These are phyloP conservation scores for Wallacemonas sp. DNA, from an alignment of 208 protist species.

Conservation along the genomic window DNA sequence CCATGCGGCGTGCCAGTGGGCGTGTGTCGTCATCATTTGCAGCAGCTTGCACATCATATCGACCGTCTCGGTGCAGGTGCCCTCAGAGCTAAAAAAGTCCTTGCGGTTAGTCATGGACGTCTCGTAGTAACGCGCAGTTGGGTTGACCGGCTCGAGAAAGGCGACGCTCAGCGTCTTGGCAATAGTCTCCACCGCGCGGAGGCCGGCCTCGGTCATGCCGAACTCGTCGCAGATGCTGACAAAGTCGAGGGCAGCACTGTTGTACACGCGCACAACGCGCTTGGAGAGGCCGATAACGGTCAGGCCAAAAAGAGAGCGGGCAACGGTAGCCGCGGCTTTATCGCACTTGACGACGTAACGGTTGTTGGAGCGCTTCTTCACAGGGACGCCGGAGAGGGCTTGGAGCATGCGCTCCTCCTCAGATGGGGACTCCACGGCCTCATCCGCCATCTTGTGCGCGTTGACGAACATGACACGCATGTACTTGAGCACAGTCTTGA, in stretches of 20 bases:
- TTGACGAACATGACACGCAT: constrained; percentile 41
- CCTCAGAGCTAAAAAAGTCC: constrained; percentile 53
- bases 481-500: constrained; percentile 44
- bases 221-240: constrained; percentile 58
- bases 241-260: constrained; percentile 51
- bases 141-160: constrained; percentile 35
- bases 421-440: constrained; percentile 26
- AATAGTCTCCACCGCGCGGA: constrained; percentile 35
- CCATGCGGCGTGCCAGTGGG: constrained; percentile 53
- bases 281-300: constrained; percentile 65
- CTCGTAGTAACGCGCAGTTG: constrained; percentile 16
- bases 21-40: constrained; percentile 37
- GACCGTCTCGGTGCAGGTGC: constrained; percentile 37
- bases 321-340: constrained; percentile 28
- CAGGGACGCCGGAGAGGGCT: constrained; percentile 53
- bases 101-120: constrained; percentile 35
- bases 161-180: constrained; percentile 47
- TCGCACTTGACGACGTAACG: constrained; percentile 59
- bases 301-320: constrained; percentile 47
- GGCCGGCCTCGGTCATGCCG: constrained; percentile 39
- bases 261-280: constrained; percentile 66
- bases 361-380: constrained; percentile 45
- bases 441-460: constrained; percentile 27
- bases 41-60: constrained; percentile 61
- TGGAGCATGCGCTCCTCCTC: constrained; percentile 55